Evolutionary conservation across 129 eudicot species (phyloP).

Genomic region (Arctium lappa): DNA sequence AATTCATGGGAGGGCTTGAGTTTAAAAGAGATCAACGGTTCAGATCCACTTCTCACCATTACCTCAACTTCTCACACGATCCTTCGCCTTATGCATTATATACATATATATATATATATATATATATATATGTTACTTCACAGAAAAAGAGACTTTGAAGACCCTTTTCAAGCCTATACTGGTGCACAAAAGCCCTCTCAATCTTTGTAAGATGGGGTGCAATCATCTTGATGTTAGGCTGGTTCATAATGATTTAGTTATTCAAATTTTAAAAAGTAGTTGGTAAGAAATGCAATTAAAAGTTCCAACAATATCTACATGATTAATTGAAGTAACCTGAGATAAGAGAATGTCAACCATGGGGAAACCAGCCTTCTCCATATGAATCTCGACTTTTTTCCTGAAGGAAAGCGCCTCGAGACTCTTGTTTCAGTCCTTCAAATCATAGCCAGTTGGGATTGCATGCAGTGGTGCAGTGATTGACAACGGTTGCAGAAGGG

Average conservation of each 20-base stretch:
- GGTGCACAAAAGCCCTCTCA: not conserved
- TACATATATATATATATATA: not conserved
- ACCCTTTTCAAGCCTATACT: not conserved
- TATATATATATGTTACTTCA: not conserved
- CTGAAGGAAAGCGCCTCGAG: conserved; percentile 69
- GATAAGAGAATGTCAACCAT: conserved; percentile 50
- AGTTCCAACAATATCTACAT: not conserved
- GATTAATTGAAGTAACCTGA: conserved; percentile 38
- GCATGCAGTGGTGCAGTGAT: conserved; percentile 82
- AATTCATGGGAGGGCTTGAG: too few species aligned
- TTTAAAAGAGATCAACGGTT: not conserved
- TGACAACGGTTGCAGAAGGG: conserved; percentile 44
- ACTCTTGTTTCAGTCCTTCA: conserved; percentile 26
- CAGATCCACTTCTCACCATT: not conserved
- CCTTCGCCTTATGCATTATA: too few species aligned
- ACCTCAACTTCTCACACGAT: too few species aligned
- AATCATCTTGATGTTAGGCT: too few species aligned
- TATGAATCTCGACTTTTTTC: conserved; percentile 61
- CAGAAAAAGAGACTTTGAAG: not conserved
- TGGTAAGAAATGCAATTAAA: not conserved
- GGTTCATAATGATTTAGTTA: too few species aligned
- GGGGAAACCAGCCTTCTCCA: conserved; percentile 35
- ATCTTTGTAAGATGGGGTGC: too few species aligned
- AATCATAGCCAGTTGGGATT: conserved; percentile 30
- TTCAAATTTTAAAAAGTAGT: too few species aligned